These are phyloP conservation scores for Fraxinus velutina DNA, from an alignment of 305 asterid genomes.

Conservation along the genomic window DNA sequence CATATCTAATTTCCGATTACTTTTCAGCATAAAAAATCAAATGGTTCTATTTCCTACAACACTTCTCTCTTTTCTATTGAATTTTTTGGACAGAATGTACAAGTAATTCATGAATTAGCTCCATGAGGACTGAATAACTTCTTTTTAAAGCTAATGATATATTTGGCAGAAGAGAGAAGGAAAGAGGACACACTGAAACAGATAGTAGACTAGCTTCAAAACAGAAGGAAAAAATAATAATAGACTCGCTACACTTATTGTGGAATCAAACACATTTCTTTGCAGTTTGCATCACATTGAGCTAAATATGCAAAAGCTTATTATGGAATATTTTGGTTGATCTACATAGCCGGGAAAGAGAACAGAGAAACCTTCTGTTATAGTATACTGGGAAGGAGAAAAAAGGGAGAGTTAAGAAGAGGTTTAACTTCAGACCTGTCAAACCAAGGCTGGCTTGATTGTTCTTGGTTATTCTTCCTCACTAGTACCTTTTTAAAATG, in stretches of 20 bases:
- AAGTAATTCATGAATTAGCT: neutral
- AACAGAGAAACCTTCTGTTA: neutral
- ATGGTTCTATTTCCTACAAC: neutral
- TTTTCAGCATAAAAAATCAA: neutral
- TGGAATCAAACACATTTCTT: neutral
- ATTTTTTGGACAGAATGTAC: neutral
- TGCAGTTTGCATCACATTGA: neutral
- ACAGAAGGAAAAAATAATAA: neutral
- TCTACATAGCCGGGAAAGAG: neutral
- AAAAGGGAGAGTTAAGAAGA: neutral
- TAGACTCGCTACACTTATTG: neutral
- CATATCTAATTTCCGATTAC: neutral
- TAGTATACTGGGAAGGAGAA: neutral
- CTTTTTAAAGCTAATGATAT: neutral
- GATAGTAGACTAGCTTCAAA: neutral
- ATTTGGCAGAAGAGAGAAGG: neutral
- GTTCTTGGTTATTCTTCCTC: neutral
- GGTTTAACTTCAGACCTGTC: neutral
- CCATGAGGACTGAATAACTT: neutral
- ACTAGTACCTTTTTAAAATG: neutral
- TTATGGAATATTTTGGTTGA: neutral
- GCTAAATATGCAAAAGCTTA: neutral
- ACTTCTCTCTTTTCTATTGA: neutral
- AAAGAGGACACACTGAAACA: neutral
- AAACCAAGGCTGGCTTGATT: neutral